Evolutionary conservation across 1,284 basidiomycete species (phyloP), one percentile per base, ranked within the genome.

Genomic region (Fomitopsis schrenkii): DNA sequence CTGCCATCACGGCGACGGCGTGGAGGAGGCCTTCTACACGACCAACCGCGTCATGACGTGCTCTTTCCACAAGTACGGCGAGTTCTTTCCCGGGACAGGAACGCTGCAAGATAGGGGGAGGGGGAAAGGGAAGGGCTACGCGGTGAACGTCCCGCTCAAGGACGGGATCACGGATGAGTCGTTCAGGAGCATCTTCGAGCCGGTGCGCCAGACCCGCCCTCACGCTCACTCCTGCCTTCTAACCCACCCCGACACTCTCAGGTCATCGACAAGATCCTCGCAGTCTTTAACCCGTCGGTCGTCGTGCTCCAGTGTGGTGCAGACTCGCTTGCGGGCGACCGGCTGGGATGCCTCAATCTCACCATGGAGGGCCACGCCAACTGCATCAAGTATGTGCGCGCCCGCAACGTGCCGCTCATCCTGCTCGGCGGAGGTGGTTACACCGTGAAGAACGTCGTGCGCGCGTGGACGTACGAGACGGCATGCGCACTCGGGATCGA

Each of bases 11-110:
- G 97, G 97, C 7, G 97, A 99, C 72, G 97, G 97, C 19, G 97
- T 99, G 40, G 97, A 99, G 71, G 97, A 99, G 73, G 97, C 97
- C 1, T 99, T 99, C 79, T 98, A 98, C 75, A 95, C 94, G 28
- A 98, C 95, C 3, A 93, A 99, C 73, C 83, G 97, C 58, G 97
- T 99, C 67, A 95, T 98, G 90, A 98, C 97, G 3, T 89, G 88
- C 73, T 91, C 91, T 45, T 97, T 99, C 74, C 97, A 99, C 81
- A 94, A 95, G 72, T 98, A 92, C 71, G 96, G 97, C 26, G 95
- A 98, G 70, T 99, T 94, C 75, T 99, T 99, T 74, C 97, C 97
- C 1, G 96, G 96, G 1, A 97, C 95, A 0, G 94, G 94, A 2
- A 90, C 90, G 5, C 88, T 93, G 59, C 85, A 93, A 65, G 97